Base-by-base conservation (phyloP, 345 rosid genomes). In the Populus simonii region DNA sequence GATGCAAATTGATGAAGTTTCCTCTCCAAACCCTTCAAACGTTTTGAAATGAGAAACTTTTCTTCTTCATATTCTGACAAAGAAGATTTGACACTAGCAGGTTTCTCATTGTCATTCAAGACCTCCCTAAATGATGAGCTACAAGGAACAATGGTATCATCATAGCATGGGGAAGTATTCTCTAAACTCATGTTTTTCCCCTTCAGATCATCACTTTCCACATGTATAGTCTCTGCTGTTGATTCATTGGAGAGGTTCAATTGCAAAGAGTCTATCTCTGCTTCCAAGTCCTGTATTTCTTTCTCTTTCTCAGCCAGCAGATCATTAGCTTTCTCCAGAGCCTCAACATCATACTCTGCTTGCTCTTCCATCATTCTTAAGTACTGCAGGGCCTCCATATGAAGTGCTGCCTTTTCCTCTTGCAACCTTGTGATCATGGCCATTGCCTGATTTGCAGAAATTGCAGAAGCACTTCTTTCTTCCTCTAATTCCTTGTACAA, bases 351-450 rank as follows among this genome's bases (percentile, higher is more conserved):
- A 70, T 92, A 92, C 83, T 93, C 92, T 18, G 92, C 94, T 79
- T 93, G 94, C 80, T 93, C 98, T 73, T 89, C 90, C 91, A 86
- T 90, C 96, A 95, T 87, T 83, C 99, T 90, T 39, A 95, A 76
- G 81, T 84, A 89, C 79, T 93, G 99, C 84, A 91, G 82, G 68
- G 97, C 97, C 81, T 95, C 99, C 98, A 95, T 92, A 49, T 91
- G 91, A 51, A 93, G 89, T 15, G 87, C 74, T 3, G 97, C 97
- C 79, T 95, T 95, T 84, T 95, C 98, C 84, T 93, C 98, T 80
- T 95, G 99, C 83, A 95, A 73, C 82, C 97, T 89, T 41, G 96
- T 95, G 75, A 95, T 95, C 99, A 95, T 95, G 70, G 97, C 97
- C 99, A 95, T 91, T 18, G 99, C 91, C 82, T 95, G 97, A 87